A percentile compares a stretch with the other conserved stretches of the same genome.
These are phyloP conservation scores for Leucocoprinus birnbaumii DNA, from an alignment of 768 basidiomycete species.

Conservation along the genomic window DNA sequence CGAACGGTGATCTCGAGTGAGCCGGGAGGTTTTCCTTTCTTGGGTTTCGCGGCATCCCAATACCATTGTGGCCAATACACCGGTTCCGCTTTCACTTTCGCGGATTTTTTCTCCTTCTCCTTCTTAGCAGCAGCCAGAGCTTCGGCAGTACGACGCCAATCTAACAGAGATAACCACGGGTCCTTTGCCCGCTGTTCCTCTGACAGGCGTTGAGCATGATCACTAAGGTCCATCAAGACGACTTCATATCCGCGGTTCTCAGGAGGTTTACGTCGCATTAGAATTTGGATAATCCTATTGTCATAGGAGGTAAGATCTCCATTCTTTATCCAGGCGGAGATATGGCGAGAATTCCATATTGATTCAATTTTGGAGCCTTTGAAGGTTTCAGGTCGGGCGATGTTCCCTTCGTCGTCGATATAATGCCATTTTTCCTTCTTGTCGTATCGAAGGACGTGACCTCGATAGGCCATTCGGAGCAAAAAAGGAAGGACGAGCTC, in stretches of 20 bases:
- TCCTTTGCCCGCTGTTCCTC: conserved; percentile 26
- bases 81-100: conserved; percentile 39
- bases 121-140: conserved; percentile 20
- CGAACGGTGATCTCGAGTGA: conserved; percentile 84
- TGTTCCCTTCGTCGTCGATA: conserved; percentile 26
- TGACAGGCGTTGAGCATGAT: conserved; percentile 24
- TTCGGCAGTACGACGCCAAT: too few species aligned
- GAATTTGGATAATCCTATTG: conserved; percentile 44
- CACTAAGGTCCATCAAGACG: conserved; percentile 44
- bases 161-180: conserved; percentile 62
- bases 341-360: conserved; percentile 46
- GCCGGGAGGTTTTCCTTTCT: conserved; percentile 62
- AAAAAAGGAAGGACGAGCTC: conserved; percentile 68
- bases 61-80: conserved; percentile 97
- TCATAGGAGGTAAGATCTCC: conserved; percentile 41
- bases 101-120: conserved; percentile 17
- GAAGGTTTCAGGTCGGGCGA: conserved; percentile 38
- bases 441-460: conserved; percentile 55
- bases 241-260: conserved; percentile 26
- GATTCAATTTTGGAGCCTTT: conserved; percentile 38
- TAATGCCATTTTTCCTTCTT: conserved; percentile 69
- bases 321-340: conserved; percentile 38
- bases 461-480: conserved; percentile 59
- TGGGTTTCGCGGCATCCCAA: conserved; percentile 81
- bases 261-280: conserved; percentile 35